A percentile compares a stretch with the other conserved stretches of the same genome.
These are phyloP conservation scores for Barnettozyma pratensis DNA, from an alignment of 805 yeast species.

Conservation along the genomic window DNA sequence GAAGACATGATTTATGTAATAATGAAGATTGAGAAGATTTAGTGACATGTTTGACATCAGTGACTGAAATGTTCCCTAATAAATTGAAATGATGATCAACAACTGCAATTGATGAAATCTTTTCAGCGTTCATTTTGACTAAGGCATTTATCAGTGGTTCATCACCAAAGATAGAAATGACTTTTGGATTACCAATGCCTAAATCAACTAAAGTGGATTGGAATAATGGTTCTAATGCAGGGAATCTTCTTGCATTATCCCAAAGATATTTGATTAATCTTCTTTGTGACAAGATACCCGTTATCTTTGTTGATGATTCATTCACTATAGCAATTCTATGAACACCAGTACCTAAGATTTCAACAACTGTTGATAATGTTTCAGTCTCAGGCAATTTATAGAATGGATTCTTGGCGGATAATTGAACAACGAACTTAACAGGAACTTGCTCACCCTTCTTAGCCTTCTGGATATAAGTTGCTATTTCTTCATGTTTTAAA, in stretches of 20 bases:
- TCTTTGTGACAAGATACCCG: constrained; percentile 89
- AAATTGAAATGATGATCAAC: constrained; percentile 72
- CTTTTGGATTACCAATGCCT: constrained; percentile 67
- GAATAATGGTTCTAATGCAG: constrained; percentile 70
- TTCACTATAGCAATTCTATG: constrained; percentile 85
- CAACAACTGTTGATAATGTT: constrained; percentile 68
- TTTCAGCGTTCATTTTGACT: constrained; percentile 73
- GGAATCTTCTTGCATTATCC: constrained; percentile 89
- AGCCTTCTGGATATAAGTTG: constrained; percentile 50
- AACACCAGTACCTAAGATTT: constrained; percentile 89
- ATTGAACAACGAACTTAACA: constrained; percentile 77
- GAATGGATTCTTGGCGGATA: constrained; percentile 87
- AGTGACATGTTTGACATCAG: constrained; percentile 87
- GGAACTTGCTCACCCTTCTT: constrained; percentile 88
- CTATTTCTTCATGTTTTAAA: constrained; percentile 34
- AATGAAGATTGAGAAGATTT: constrained; percentile 82
- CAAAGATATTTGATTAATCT: constrained; percentile 79
- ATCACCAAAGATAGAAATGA: constrained; percentile 82
- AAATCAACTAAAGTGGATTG: constrained; percentile 65
- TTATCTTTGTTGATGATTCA: constrained; percentile 45
- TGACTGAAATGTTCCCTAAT: constrained; percentile 89
- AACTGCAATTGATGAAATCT: constrained; percentile 89
- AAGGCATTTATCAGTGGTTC: constrained; percentile 84
- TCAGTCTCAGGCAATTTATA: constrained; percentile 68
- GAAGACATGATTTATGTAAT: constrained; percentile 77